Evolutionary conservation across 2,329 filamentous ascomycete species (phyloP), one percentile per base, ranked within the genome.

Genomic region (Aspergillus sp.): DNA sequence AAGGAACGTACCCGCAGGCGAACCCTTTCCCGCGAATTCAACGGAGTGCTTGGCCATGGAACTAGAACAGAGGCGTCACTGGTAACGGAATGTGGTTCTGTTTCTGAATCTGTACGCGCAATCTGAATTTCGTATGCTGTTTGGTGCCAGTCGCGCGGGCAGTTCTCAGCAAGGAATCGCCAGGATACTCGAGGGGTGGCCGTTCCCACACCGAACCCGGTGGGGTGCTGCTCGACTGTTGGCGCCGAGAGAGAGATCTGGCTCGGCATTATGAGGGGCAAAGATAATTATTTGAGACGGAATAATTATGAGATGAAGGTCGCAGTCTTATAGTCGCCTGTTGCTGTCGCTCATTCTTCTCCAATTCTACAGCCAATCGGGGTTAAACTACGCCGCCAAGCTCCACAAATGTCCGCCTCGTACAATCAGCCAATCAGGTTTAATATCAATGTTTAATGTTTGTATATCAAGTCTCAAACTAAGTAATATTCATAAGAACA

Each of bases 171-270:
- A 2, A 60, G 52, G 47, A 70, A 70, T 6, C 61, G 59, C 68
- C 68, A 71, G 22, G 68, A 70, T 13, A 70, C 54, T 24, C 68
- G 66, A 22, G 67, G 68, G 1, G 54, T 53, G 6, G 64, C 52
- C 20, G 51, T 54, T 9, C 61, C 64, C 17, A 71, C 64, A 17
- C 65, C 68, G 20, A 70, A 62, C 5, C 68, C 68, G 7, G 58
- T 64, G 7, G 22, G 15, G 37, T 57, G 54, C 6, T 57, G 54
- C 42, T 57, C 54, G 17, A 54, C 17, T 39, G 41, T 45, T 27
- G 41, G 51, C 2, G 40, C 13, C 8, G 27, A 27, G 3, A 53
- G 17, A 4, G 19, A 45, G 5, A 53, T 3, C 7, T 12, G 7
- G 1, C 2, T 8, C 8, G 27, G 7, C 51, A 45, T 53, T 17